Percentiles rank a stretch among this genome's conserved stretches.
These are phyloP conservation scores for Sclerospora graminicola DNA, from an alignment of 352 stramenopile species.

Conservation along the genomic window DNA sequence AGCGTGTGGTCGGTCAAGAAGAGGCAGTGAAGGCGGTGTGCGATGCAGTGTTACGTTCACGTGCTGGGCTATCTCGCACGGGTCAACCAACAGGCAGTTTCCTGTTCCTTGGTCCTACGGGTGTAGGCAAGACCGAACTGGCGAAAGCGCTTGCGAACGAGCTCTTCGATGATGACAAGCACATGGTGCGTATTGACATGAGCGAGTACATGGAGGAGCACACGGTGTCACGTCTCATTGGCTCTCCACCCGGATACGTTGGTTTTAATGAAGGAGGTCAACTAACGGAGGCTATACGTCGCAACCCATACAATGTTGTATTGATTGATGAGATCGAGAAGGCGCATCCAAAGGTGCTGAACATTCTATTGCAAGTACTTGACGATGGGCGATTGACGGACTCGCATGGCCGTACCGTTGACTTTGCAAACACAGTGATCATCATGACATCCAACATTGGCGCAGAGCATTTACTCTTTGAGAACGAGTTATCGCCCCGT, in stretches of 20 bases:
- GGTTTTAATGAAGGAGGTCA: conserved; percentile 91
- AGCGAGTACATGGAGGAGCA: conserved; percentile 97
- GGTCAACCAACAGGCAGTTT: conserved; percentile 92
- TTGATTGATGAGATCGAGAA: conserved; percentile 98
- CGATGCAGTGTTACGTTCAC: conserved; percentile 87
- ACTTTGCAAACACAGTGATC: conserved; percentile 96
- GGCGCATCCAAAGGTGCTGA: conserved; percentile 93
- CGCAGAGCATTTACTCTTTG: conserved; percentile 83
- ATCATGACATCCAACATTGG: conserved; percentile 97
- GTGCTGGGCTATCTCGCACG: conserved; percentile 80
- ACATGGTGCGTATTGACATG: conserved; percentile 96
- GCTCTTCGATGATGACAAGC: conserved; percentile 92
- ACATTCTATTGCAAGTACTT: conserved; percentile 94
- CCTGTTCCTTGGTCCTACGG: conserved; percentile 93
- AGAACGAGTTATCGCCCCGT: conserved; percentile 37
- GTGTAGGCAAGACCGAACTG: conserved; percentile 93
- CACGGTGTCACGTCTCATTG: conserved; percentile 88
- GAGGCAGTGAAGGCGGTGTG: conserved; percentile 87
- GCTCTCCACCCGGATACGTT: conserved; percentile 93
- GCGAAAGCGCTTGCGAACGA: conserved; percentile 92
- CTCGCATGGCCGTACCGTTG: conserved; percentile 90
- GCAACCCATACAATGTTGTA: conserved; percentile 94
- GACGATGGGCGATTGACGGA: conserved; percentile 98
- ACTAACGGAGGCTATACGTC: conserved; percentile 92
- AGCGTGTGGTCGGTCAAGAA: conserved; percentile 91